Evolutionary conservation across 2,329 filamentous ascomycete genomes (phyloP), one percentile per base, ranked within the genome.

Genomic region (Pyricularia pennisetigena): DNA sequence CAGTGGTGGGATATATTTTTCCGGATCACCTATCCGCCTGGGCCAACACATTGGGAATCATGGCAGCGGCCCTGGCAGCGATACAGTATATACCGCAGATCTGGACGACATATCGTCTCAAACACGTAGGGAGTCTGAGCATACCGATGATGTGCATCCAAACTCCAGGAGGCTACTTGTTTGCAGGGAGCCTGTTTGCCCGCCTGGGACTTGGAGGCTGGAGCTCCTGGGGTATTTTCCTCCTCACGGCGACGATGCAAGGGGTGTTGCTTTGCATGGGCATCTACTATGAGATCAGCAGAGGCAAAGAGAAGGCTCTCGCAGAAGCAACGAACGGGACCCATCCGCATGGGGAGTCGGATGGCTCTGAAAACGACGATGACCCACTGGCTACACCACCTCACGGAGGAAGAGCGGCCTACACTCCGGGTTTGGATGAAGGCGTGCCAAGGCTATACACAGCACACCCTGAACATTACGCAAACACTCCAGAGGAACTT

Each of bases 121-220:
- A 94, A 76, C 90, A 94, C 73, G 90, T 97, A 1, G 93, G 93
- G 68, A 97, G 93, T 76, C 81, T 99, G 73, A 97, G 93, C 74
- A 95, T 99, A 68, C 90, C 93, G 4, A 98, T 97, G 90, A 98
- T 99, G 94, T 91, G 91, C 76, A 97, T 99, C 41, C 95, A 99
- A 78, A 97, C 94, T 0, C 95, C 95, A 0, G 95, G 95, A 0
- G 93, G 93, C 69, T 89, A 97, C 72, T 81, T 99, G 7, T 98
- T 97, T 80, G 93, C 94, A 0, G 89, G 85, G 14, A 97, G 93
- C 76, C 80, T 99, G 62, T 93, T 90, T 66, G 87, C 86, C 8
- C 86, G 95, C 64, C 84, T 97, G 24, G 95, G 95, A 0, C 83
- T 83, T 74, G 88, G 85, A 41, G 94, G 94, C 0, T 99, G 95